Base-by-base conservation (phyloP, 2,329 filamentous ascomycete species). In the Aspergillus tamarii region DNA sequence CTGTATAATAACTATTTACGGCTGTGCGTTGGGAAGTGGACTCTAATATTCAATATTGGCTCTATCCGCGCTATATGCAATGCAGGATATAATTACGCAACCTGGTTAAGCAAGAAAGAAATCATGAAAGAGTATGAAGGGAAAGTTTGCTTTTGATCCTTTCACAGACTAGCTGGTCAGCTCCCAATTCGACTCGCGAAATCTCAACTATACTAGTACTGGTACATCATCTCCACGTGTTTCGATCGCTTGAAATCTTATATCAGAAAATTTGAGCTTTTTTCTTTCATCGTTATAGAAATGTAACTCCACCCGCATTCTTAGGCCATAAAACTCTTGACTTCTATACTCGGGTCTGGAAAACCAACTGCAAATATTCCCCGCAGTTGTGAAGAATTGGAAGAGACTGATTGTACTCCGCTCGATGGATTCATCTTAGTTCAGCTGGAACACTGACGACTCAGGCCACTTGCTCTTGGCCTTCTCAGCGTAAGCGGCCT, bases 401-500 rank as follows among this genome's bases (percentile, higher is more conserved):
- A 34, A 21, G 28, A 52, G 48, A 52, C 28, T 12, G 48, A 8
- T 8, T 32, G 28, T 21, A 34, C 28, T 32, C 34, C 39, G 39
- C 11, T 21, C 52, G 5, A 55, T 39, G 16, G 4, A 10, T 4
- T 60, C 43, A 58, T 39, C 57, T 70, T 62, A 76, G 45, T 70
- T 67, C 57, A 72, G 58, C 59, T 65, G 66, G 59, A 81, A 81
- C 6, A 74, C 68, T 19, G 77, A 77, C 53, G 78, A 77, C 66
- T 81, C 75, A 5, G 73, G 73, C 78, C 78, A 81, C 68, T 75
- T 78, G 66, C 74, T 74, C 64, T 67, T 73, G 9, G 79, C 79
- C 66, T 77, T 79, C 57, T 77, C 64, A 5, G 72, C 71, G 61
- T 87, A 89, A 56, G 82, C 79, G 43, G 84, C 77, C 70, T 84